Conservation (phyloP, 306 rosid species). For the Vigna mungo region DNA sequence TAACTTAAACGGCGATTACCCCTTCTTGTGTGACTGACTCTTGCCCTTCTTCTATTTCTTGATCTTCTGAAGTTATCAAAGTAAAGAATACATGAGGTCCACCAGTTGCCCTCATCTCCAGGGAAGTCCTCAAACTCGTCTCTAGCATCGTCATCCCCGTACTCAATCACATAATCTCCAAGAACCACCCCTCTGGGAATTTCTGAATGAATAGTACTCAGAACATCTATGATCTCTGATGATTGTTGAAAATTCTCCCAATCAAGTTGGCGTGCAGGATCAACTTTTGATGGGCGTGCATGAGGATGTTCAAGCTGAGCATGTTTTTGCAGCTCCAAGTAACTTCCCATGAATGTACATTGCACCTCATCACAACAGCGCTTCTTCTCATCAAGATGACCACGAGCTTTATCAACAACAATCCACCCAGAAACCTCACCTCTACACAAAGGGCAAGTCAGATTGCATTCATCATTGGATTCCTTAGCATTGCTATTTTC, state of each 20-base stretch:
- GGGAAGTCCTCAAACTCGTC: conserved; percentile 92
- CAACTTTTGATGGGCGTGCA: conserved; percentile 87
- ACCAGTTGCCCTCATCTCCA: conserved; percentile 89
- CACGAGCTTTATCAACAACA: conserved; percentile 72
- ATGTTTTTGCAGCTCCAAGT: conserved; percentile 76
- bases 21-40: conserved; percentile 73
- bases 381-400: conserved; percentile 76
- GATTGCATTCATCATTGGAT: conserved; percentile 57
- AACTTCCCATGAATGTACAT: conserved; percentile 80
- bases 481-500: conserved; percentile 50
- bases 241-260: conserved; percentile 99
- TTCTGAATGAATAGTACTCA: conserved; percentile 96
- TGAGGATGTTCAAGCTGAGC: conserved; percentile 88
- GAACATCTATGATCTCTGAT: conserved; percentile 91
- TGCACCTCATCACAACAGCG: conserved; percentile 83
- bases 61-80: conserved; percentile 88
- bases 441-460: conserved; percentile 92
- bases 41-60: conserved; percentile 84
- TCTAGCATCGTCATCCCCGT: conserved; percentile 81
- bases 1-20: conserved; percentile 72
- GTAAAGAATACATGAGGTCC: conserved; percentile 94
- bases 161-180: conserved; percentile 96
- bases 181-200: conserved; percentile 88
- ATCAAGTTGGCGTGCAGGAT: conserved; percentile 93
- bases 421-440: conserved; percentile 94